Evolutionary conservation across 202 grass and related monocot genomes (phyloP).

Genomic region (Carex arenaria): DNA sequence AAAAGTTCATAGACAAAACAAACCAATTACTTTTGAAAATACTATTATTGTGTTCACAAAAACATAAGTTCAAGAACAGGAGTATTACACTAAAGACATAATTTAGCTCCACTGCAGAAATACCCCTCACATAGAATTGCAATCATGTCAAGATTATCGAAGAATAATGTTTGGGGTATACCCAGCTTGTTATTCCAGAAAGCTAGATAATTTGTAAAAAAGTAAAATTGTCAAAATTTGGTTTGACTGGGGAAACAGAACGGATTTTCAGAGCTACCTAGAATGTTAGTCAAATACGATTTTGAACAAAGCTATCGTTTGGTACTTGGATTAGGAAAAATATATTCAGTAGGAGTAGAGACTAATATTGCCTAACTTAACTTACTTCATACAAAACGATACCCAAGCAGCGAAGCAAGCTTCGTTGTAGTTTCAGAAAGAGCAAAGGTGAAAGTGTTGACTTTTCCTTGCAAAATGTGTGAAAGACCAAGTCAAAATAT

Average conservation of each 20-base stretch:
- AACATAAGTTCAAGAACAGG: not conserved
- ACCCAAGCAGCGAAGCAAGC: not conserved
- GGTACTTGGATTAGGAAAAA: not conserved
- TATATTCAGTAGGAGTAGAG: not conserved
- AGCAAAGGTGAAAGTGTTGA: not conserved
- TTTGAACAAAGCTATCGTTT: not conserved
- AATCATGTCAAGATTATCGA: not conserved
- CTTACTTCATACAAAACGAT: not conserved
- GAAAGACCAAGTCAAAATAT: conserved; percentile 23
- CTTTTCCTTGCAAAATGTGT: not conserved
- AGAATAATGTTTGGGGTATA: not conserved
- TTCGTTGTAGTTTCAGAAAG: not conserved
- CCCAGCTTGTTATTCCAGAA: not conserved
- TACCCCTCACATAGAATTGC: not conserved
- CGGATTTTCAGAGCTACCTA: not conserved
- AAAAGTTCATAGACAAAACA: not conserved
- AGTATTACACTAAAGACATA: not conserved
- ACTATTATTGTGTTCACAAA: not conserved
- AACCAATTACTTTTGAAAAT: not conserved
- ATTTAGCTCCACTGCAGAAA: not conserved
- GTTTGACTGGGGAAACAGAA: not conserved
- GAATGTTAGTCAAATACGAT: not conserved
- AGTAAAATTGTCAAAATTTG: not conserved
- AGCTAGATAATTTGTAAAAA: not conserved
- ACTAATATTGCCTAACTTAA: not conserved